phyloP scores from a whole-genome alignment of 306 rosid species.

The Cicer pinnatifidum region DNA sequence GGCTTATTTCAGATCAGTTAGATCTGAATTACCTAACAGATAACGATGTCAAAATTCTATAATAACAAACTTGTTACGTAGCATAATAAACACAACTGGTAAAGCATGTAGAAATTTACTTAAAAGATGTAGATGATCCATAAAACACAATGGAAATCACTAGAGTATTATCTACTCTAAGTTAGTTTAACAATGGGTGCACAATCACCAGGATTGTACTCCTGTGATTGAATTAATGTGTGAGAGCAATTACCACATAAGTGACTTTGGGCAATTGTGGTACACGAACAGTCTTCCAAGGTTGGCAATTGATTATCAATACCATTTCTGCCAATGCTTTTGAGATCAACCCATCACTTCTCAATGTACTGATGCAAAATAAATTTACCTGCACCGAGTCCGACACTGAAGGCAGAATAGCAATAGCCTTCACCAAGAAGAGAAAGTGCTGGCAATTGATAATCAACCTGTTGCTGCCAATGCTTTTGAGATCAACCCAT shows the following conservation, averaged over 20 bases:
- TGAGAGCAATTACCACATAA: neutral
- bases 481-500: too few relatives aligned
- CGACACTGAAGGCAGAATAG: too few relatives aligned
- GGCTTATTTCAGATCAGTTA: too few relatives aligned
- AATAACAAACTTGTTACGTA: neutral
- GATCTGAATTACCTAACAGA: slow-evolving; percentile 3
- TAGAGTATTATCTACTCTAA: neutral
- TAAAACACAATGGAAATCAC: neutral
- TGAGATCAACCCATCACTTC: too few relatives aligned
- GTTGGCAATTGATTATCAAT: neutral
- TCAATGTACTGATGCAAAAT: too few relatives aligned
- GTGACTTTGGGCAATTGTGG: neutral
- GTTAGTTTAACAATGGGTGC: neutral
- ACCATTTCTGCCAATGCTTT: neutral
- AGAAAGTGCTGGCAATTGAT: too few relatives aligned
- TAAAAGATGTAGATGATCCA: neutral
- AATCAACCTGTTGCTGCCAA: too few relatives aligned
- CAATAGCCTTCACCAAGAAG: too few relatives aligned
- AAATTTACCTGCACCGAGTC: too few relatives aligned
- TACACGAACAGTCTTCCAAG: neutral
- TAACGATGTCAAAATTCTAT: slow-evolving; percentile 1
- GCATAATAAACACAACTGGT: neutral
- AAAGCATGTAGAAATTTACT: neutral
- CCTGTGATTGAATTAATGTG: neutral
- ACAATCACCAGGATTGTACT: neutral